Conservation (phyloP, 2,329 filamentous ascomycete genomes). For the Ploettnerulaceae sp. region DNA sequence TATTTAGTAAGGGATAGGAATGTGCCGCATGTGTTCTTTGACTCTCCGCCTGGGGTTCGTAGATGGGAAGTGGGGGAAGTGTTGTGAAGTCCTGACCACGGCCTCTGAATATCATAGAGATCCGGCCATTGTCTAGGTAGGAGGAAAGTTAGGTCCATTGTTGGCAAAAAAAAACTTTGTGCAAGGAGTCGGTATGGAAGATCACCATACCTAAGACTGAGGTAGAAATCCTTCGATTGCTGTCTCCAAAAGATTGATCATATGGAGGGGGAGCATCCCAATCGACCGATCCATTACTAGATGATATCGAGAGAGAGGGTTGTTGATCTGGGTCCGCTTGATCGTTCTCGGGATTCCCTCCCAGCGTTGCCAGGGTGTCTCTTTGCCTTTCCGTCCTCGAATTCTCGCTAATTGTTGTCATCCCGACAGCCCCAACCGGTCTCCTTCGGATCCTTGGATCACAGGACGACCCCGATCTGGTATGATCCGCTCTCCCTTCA, state of each 20-base stretch:
- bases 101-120: slow-evolving; percentile 15
- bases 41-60: neutral
- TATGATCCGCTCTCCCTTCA: neutral
- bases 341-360: neutral
- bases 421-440: neutral
- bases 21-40: neutral
- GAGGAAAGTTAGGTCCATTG: neutral
- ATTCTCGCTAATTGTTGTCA: neutral
- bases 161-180: neutral
- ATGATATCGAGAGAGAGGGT: neutral
- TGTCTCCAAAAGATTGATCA: slow-evolving; percentile 2
- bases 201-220: neutral
- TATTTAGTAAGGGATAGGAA: slow-evolving; percentile 47
- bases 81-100: neutral
- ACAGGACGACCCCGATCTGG: neutral
- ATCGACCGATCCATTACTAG: neutral
- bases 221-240: neutral
- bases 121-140: slow-evolving; percentile 45
- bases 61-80: neutral
- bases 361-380: neutral
- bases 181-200: neutral
- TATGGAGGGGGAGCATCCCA: slow-evolving; percentile 1
- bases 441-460: neutral
- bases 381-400: neutral
- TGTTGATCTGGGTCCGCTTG: neutral